phyloP scores from a whole-genome alignment of 352 stramenopile genomes.

The Elongisporangium undulatum region DNA sequence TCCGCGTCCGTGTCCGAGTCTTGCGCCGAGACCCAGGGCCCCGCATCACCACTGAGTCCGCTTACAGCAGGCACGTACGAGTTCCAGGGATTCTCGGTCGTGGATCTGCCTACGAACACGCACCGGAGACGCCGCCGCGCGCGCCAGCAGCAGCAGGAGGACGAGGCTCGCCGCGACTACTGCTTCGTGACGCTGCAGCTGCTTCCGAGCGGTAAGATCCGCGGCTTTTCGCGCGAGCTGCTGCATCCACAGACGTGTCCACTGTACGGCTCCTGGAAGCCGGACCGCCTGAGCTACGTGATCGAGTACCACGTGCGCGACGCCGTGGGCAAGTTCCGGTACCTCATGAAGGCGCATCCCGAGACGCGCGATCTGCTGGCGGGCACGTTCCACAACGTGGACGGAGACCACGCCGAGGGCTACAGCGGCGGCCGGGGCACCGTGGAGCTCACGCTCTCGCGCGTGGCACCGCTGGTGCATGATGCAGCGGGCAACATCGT shows the following conservation, averaged over 20 bases:
- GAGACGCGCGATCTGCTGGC: constrained; percentile 22
- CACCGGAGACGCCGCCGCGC: constrained; percentile 1
- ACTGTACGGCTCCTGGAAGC: constrained; percentile 46
- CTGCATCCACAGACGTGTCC: constrained; percentile 53
- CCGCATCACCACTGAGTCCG: constrained; percentile 35
- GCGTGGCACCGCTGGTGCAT: constrained; percentile 8
- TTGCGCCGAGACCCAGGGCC: not conserved
- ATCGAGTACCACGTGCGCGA: constrained; percentile 64
- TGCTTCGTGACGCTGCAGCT: constrained; percentile 68
- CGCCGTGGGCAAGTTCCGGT: constrained; percentile 56
- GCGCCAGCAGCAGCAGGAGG: constrained; percentile 5
- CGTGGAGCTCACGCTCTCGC: constrained; percentile 48
- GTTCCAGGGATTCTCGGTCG: constrained; percentile 56
- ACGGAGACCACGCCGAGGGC: constrained; percentile 35
- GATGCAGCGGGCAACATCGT: not conserved
- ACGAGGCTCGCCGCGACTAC: constrained; percentile 23
- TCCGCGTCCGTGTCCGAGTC: not conserved
- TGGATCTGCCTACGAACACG: constrained; percentile 13
- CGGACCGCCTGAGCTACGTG: constrained; percentile 47
- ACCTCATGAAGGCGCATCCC: constrained; percentile 8
- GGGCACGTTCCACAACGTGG: constrained; percentile 62
- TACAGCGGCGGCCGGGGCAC: constrained; percentile 51
- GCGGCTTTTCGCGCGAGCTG: constrained; percentile 52
- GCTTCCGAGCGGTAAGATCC: constrained; percentile 39
- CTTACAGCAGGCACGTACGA: constrained; percentile 56